Evolutionary conservation across 139 green algal species (phyloP), one percentile per base, ranked within the genome.

Genomic region (Picochlorum sp.): DNA sequence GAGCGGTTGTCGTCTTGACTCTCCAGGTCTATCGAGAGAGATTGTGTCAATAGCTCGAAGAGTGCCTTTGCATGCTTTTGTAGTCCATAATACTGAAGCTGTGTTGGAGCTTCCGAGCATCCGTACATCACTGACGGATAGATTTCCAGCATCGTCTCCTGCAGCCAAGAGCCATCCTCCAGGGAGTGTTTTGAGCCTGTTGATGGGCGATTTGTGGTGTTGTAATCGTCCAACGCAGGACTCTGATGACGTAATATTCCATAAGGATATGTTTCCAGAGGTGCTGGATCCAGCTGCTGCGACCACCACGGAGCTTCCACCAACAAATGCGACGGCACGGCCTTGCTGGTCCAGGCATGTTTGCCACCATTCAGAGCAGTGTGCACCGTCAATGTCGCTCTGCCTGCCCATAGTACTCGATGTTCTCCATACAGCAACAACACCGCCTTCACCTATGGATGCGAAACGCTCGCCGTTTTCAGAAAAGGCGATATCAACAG

Each of bases 301-400:
- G 11, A 73, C 55, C 41, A 87, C 30, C 67, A 91, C 83, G 60
- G 72, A 86, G 79, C 78, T 81, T 44, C 64, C 74, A 63, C 83
- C 82, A 3, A 91, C 65, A 62, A 85, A 85, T 0, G 59, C 57
- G 30, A 92, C 45, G 0, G 78, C 80, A 10, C 65, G 62, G 16
- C 83, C 85, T 9, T 70, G 63, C 49, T 74, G 77, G 21, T 49
- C 60, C 23, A 90, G 23, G 16, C 70, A 81, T 72, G 86, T 84
- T 62, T 88, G 70, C 66, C 76, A 76, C 86, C 87, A 93, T 62
- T 95, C 86, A 11, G 86, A 77, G 24, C 85, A 83, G 3, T 72
- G 79, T 23, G 85, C 63, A 28, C 82, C 77, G 30, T 77, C 81
- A 3, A 66, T 62, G 10, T 80, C 76, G 2, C 67, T 24, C 8